Evolutionary conservation across 2,329 filamentous ascomycete species (phyloP), one percentile per base, ranked within the genome.

Genomic region (Aureobasidium sp.): DNA sequence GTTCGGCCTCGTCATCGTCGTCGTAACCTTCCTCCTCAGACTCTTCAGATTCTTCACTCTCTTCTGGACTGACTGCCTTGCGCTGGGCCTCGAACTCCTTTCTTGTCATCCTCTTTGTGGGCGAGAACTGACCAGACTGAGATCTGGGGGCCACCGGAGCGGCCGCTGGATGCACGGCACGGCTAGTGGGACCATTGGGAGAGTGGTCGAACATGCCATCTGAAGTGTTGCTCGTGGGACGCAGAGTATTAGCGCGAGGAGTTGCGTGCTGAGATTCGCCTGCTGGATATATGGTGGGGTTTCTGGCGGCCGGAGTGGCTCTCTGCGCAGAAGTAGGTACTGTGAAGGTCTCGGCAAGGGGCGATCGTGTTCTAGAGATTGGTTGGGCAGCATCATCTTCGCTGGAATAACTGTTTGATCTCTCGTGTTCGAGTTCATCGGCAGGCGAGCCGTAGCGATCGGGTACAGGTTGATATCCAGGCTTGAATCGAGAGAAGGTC

Each of bases 61-160:
- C 73, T 47, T 71, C 71, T 31, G 69, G 45, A 44, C 64, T 40
- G 19, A 29, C 19, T 9, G 33, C 53, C 31, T 48, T 58, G 42
- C 66, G 70, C 15, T 69, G 66, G 64, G 81, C 77, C 62, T 96
- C 91, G 67, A 95, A 96, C 71, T 96, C 85, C 12, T 87, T 89
- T 0, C 88, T 88, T 1, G 91, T 96, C 90, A 96, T 96, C 65
- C 94, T 88, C 73, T 94, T 94, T 0, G 67, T 64, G 14, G 60
- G 59, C 7, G 60, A 61, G 27, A 49, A 31, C 17, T 60, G 57
- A 22, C 33, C 29, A 39, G 60, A 61, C 45, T 60, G 57, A 3
- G 17, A 31, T 44, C 44, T 60, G 31, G 57, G 45, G 17, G 35
- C 35, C 6, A 60, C 45, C 4, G 45, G 57, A 3, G 57, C 19